Conservation (phyloP, 306 rosid species). For the Vigna nakashimae region DNA sequence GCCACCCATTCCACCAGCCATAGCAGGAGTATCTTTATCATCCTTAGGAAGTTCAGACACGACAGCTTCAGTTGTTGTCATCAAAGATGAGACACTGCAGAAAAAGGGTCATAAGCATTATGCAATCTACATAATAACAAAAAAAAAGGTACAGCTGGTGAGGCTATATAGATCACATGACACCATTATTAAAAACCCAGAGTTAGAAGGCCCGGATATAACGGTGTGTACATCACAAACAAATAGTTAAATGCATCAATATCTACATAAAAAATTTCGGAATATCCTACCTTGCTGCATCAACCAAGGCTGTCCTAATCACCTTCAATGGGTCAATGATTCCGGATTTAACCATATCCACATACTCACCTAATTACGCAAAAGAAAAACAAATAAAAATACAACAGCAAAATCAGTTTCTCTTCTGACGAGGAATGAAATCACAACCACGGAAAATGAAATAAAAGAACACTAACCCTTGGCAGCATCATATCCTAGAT, state of each 20-base stretch:
- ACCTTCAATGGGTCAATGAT: conserved; percentile 95
- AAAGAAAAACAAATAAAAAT: neutral
- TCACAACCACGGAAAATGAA: neutral
- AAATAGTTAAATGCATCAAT: neutral
- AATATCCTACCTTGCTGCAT: conserved; percentile 82
- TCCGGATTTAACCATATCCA: conserved; percentile 92
- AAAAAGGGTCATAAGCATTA: neutral
- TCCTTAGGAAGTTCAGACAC: conserved; percentile 83
- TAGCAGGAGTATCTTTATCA: conserved; percentile 66
- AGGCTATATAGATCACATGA: neutral
- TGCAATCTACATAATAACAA: neutral
- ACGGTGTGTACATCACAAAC: neutral
- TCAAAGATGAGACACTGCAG: conserved; percentile 90
- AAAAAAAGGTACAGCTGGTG: too few species aligned
- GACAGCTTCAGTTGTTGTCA: conserved; percentile 94
- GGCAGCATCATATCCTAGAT: conserved; percentile 98
- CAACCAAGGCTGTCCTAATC: conserved; percentile 92
- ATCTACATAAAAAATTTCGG: neutral
- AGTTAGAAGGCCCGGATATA: neutral
- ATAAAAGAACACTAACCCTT: conserved; percentile 66
- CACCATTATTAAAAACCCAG: neutral
- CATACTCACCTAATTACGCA: conserved; percentile 79
- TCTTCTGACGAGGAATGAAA: neutral
- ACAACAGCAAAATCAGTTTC: conserved; percentile 3
- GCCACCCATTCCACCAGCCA: conserved; percentile 64